Base-by-base conservation (phyloP, 441 rosid species). In the Arabidopsis lyrata region DNA sequence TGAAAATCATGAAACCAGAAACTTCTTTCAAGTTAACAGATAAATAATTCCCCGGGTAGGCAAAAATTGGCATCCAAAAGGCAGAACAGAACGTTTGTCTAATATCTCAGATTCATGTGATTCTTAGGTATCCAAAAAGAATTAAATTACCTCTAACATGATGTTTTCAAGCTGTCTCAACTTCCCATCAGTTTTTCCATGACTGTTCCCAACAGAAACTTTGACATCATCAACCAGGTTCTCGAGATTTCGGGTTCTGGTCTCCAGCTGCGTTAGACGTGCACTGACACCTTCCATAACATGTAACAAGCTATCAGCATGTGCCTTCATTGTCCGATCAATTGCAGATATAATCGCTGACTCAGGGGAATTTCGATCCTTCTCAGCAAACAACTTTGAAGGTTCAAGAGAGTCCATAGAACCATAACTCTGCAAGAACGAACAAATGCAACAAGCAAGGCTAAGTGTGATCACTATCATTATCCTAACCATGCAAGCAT, bases 151-250 rank as follows among this genome's bases (percentile, higher is more conserved):
- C 95, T 94, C 94, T 76, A 86, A 76, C 35, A 93, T 67, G 77
- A 91, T 89, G 72, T 87, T 88, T 81, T 93, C 97, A 79, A 94
- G 80, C 58, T 83, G 94, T 71, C 91, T 90, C 88, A 92, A 75
- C 75, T 89, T 92, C 52, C 95, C 97, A 73, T 94, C 97, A 41
- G 86, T 80, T 67, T 81, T 86, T 70, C 89, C 97, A 1, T 90
- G 84, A 82, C 85, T 86, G 82, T 84, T 88, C 47, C 86, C 99
- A 61, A 92, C 87, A 70, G 90, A 84, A 35, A 81, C 76, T 82
- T 92, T 94, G 81, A 94, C 82, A 82, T 90, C 97, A 81, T 92
- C 97, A 14, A 94, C 86, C 47, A 92, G 72, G 58, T 72, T 78
- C 87, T 93, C 96, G 2, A 93, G 85, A 73, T 80, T 72, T 9